These are phyloP conservation scores for Umbelopsis sp. DNA, from an alignment of 192 early-diverging fungal species.

Conservation along the genomic window DNA sequence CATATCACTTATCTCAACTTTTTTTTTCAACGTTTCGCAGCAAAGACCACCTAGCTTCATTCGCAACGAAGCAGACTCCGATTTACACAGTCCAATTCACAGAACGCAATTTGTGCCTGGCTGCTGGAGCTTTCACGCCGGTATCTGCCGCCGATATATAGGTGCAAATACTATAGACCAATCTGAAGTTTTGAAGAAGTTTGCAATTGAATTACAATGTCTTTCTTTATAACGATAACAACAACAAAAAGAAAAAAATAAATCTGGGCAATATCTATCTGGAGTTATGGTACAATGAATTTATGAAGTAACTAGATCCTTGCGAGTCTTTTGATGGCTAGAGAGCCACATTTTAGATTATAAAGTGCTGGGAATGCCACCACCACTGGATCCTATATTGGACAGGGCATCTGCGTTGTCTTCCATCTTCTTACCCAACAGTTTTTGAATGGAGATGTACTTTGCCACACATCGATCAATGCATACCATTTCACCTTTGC, in stretches of 20 bases:
- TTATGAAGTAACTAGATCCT: neutral
- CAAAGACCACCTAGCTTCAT: slow-evolving; percentile 67
- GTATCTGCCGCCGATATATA: neutral
- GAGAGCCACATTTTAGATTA: neutral
- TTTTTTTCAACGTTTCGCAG: slow-evolving; percentile 18
- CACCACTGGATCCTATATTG: slow-evolving; percentile 6
- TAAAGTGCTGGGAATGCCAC: neutral
- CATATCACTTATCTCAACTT: neutral
- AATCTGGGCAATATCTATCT: slow-evolving; percentile 1
- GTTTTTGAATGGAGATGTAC: slow-evolving; percentile 81
- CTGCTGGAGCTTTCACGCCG: slow-evolving; percentile 73
- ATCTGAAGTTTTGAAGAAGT: neutral
- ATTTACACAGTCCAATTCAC: slow-evolving; percentile 86
- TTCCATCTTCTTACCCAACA: slow-evolving; percentile 75
- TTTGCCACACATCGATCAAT: slow-evolving; percentile 88
- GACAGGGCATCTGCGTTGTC: slow-evolving; percentile 32
- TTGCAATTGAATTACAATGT: neutral
- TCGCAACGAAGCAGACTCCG: slow-evolving; percentile 91
- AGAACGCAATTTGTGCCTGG: slow-evolving; percentile 81
- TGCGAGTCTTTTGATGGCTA: neutral
- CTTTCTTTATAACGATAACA: no score
- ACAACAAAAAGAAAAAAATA: neutral
- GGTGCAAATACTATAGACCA: neutral
- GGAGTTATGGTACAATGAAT: slow-evolving; percentile 16
- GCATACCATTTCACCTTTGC: slow-evolving; percentile 91